Percentiles rank a stretch among this genome's conserved stretches.
Conservation (phyloP, 768 basidiomycete genomes). For the Macrolepiota albuminosa region DNA sequence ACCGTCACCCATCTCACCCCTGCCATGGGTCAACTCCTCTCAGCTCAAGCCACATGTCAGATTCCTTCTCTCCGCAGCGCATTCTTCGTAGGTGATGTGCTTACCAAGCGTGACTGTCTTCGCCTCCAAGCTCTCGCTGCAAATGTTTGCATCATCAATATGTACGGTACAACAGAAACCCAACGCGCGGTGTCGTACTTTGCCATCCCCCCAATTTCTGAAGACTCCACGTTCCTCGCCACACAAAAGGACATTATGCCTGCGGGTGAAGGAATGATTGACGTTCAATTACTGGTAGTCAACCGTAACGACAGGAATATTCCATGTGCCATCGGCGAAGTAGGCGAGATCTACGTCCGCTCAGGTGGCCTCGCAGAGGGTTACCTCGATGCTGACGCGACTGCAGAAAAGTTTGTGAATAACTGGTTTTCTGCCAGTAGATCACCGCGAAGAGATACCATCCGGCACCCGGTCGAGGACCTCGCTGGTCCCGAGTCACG, state of each 20-base stretch:
- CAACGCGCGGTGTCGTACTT: conserved; percentile 99
- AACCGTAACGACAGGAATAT: conserved; percentile 83
- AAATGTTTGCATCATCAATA: conserved; percentile 95
- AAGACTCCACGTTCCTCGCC: conserved; percentile 85
- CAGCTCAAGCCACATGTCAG: conserved; percentile 70
- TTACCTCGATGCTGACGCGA: conserved; percentile 81
- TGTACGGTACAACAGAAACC: conserved; percentile 99
- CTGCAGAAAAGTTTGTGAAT: conserved; percentile 83
- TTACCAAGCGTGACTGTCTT: conserved; percentile 96
- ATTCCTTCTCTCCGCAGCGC: conserved; percentile 86
- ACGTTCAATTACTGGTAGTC: conserved; percentile 95
- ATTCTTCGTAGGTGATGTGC: conserved; percentile 98
- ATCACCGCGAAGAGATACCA: conserved; percentile 60
- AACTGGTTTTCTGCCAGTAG: conserved; percentile 80
- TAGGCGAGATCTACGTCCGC: conserved; percentile 98
- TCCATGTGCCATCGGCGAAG: conserved; percentile 91
- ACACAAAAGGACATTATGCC: conserved; percentile 98
- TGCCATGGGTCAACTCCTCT: conserved; percentile 98
- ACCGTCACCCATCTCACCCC: conserved; percentile 98
- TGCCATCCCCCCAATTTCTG: conserved; percentile 77
- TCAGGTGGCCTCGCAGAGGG: conserved; percentile 95
- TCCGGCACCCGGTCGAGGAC: conserved; percentile 52
- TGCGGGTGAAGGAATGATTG: conserved; percentile 95
- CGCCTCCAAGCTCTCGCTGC: conserved; percentile 89
- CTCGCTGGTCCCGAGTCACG: conserved; percentile 67